Conservation (phyloP, 192 early-diverging fungal species). For the Linnemannia exigua region DNA sequence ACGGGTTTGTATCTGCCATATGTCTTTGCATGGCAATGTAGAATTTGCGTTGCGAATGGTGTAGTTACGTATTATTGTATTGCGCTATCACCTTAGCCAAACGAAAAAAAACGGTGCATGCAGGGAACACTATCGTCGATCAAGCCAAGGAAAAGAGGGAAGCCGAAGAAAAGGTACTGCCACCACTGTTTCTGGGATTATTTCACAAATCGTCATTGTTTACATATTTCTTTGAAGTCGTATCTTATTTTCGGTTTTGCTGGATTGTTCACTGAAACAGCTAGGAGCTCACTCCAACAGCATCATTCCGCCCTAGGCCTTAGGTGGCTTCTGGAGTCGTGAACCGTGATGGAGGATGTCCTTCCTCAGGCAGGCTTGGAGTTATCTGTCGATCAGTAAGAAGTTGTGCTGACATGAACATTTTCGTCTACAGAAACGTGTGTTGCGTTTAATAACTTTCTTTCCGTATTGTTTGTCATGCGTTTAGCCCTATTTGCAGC, state of each 20-base stretch:
- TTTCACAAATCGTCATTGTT: constrained; percentile 1
- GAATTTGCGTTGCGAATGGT: background rate
- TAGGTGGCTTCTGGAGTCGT: constrained; percentile 8
- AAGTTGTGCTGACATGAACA: background rate
- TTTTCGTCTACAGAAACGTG: background rate
- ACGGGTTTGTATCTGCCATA: background rate
- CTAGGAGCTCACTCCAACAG: constrained; percentile 11
- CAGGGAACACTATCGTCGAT: background rate
- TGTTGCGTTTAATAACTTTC: constrained; percentile 1
- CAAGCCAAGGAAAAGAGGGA: background rate
- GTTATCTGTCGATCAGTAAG: constrained; percentile 16
- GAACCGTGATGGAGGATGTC: constrained; percentile 22
- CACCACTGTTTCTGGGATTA: background rate
- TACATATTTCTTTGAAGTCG: background rate
- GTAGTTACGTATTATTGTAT: background rate
- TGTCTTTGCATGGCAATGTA: constrained; percentile 7
- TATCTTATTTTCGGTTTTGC: constrained; percentile 1
- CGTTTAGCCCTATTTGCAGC: constrained; percentile 14
- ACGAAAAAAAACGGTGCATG: background rate
- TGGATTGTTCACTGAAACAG: constrained; percentile 10
- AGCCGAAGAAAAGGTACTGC: background rate
- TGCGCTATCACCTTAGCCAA: background rate
- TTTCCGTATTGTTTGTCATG: background rate
- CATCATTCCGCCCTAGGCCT: constrained; percentile 9
- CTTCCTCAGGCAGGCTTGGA: constrained; percentile 17